Base-by-base conservation (phyloP, 1,139 yeast species). In the Magnusiomyces tetraspermus region DNA sequence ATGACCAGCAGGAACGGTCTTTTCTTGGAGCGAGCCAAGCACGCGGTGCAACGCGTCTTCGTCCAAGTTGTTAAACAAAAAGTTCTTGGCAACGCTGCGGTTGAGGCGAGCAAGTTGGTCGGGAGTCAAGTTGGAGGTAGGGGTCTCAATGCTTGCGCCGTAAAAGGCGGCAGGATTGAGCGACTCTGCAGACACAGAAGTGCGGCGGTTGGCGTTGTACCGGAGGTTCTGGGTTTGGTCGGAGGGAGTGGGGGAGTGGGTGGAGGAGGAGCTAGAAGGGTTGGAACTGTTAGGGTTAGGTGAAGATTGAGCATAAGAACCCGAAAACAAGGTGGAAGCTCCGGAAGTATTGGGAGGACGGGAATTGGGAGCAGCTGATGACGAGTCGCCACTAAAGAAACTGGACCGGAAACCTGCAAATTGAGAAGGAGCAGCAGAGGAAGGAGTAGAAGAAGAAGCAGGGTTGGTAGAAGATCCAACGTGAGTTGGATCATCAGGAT, bases 111-210 rank as follows among this genome's bases (percentile, higher is more conserved):
- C 70, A 58, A 83, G 72, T 69, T 88, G 96, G 45, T 78, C 80
- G 4, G 76, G 71, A 1, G 81, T 73, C 65, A 82, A 76, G 55
- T 66, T 53, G 45, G 37, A 47, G 22, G 49, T 50, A 48, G 30
- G 49, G 38, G 46, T 47, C 48, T 51, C 47, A 15, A 53, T 48
- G 4, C 59, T 51, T 4, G 60, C 56, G 3, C 58, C 60, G 1
- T 54, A 49, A 37, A 61, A 57, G 4, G 59, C 52, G 4, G 57
- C 59, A 23, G 68, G 67, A 51, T 60, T 61, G 46, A 65, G 53
- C 26, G 63, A 55, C 70, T 87, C 96, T 3, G 95, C 96, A 51
- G 89, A 80, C 23, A 88, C 96, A 28, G 94, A 83, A 3, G 88
- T 84, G 72, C 96, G 81, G 72, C 96, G 79, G 67, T 83, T 80